Conservation (phyloP, 1,284 basidiomycete genomes). For the Thelephora terrestris region DNA sequence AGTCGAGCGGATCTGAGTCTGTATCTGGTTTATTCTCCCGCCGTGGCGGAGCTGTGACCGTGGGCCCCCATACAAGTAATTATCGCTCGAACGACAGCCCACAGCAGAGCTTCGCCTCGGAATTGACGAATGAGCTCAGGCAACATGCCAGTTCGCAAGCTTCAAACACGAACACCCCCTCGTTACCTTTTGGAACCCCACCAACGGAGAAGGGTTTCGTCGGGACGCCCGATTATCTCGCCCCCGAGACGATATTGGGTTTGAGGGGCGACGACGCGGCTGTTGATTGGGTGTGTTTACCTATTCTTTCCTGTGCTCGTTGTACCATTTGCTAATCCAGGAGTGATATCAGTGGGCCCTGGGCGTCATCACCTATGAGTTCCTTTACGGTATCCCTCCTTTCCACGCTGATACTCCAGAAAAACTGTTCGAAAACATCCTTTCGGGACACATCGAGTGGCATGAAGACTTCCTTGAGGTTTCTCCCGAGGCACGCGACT, state of each 20-base stretch:
- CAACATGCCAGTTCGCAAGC: slow-evolving; percentile 45
- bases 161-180: neutral
- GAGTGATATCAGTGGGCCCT: slow-evolving; percentile 74
- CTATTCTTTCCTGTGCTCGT: slow-evolving; percentile 1
- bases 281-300: slow-evolving; percentile 82
- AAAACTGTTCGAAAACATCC: slow-evolving; percentile 97
- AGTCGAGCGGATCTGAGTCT: slow-evolving; percentile 82
- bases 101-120: slow-evolving; percentile 71
- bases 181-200: slow-evolving; percentile 38
- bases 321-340: slow-evolving; percentile 4
- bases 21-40: slow-evolving; percentile 48
- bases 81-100: slow-evolving; percentile 55
- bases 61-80: slow-evolving; percentile 17
- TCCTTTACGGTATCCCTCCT: slow-evolving; percentile 93
- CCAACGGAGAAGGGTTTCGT: slow-evolving; percentile 89
- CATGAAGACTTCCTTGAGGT: slow-evolving; percentile 89
- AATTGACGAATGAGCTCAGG: slow-evolving; percentile 73
- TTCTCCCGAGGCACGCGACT: slow-evolving; percentile 80
- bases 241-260: slow-evolving; percentile 94
- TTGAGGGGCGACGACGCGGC: slow-evolving; percentile 91
- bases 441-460: slow-evolving; percentile 95
- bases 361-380: slow-evolving; percentile 97
- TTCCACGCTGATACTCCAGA: slow-evolving; percentile 97
- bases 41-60: slow-evolving; percentile 10
- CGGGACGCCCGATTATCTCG: slow-evolving; percentile 94